These are phyloP conservation scores for Coccomyxa sp. DNA, from an alignment of 139 green algal genomes.

Conservation along the genomic window DNA sequence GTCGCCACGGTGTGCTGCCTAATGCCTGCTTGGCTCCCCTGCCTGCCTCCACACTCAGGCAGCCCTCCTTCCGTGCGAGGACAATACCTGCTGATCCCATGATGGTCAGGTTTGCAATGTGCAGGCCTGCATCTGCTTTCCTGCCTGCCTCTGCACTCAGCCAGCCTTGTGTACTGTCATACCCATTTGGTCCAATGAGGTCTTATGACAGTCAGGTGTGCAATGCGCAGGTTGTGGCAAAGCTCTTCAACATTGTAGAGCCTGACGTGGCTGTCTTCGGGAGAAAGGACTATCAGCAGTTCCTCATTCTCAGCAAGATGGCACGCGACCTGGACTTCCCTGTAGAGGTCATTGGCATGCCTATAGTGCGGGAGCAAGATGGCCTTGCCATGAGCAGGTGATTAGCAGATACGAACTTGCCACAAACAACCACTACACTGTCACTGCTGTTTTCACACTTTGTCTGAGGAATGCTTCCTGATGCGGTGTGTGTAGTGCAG, in stretches of 20 bases:
- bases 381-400: constrained; percentile 95
- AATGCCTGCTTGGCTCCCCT: not conserved
- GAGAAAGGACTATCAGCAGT: constrained; percentile 98
- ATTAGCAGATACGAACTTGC: not conserved
- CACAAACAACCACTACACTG: not conserved
- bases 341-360: constrained; percentile 82
- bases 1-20: constrained; percentile 79
- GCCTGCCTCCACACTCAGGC: not conserved
- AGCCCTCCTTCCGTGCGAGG: not conserved
- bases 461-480: not conserved
- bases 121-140: not conserved
- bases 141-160: not conserved
- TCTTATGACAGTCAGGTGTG: not conserved
- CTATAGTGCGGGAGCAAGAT: constrained; percentile 82
- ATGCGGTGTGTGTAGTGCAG: constrained; percentile 37
- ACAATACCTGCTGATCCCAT: not conserved
- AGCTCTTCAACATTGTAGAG: constrained; percentile 97
- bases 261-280: constrained; percentile 96
- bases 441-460: not conserved
- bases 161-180: not conserved
- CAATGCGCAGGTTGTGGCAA: constrained; percentile 66
- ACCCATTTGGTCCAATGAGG: not conserved
- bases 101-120: not conserved
- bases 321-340: constrained; percentile 87
- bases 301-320: constrained; percentile 83